Evolutionary conservation across 352 stramenopile species (phyloP), one percentile per base, ranked within the genome.

Genomic region (Pythium folliculosum): DNA sequence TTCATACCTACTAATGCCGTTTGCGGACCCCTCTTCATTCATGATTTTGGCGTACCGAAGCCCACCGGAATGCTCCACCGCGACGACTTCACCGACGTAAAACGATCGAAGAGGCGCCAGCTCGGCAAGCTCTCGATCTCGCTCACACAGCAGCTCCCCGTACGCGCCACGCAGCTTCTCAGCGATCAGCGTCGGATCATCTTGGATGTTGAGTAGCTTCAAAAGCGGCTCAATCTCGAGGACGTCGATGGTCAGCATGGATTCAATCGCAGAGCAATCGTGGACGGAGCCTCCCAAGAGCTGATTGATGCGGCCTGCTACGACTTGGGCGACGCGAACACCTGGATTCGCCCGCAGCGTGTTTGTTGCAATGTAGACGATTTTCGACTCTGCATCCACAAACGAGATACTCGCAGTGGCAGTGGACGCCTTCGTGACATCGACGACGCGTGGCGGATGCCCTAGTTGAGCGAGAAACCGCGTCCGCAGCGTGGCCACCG

Each of bases 221-320:
- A 94, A 65, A 8, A 90, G 67, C 4, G 76, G 52, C 12, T 71
- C 63, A 35, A 92, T 90, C 37, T 82, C 75, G 10, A 70, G 54
- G 40, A 81, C 63, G 17, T 91, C 73, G 23, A 80, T 86, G 27
- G 64, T 76, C 48, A 92, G 77, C 38, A 92, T 80, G 1, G 82
- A 92, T 47, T 92, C 84, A 6, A 94, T 52, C 19, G 78, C 73
- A 1, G 83, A 77, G 50, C 73, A 86, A 65, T 94, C 84, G 49
- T 88, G 76, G 23, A 94, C 49, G 14, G 88, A 54, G 22, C 80
- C 80, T 16, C 78, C 81, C 3, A 92, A 72, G 3, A 89, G 54
- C 65, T 91, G 86, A 49, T 94, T 91, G 48, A 94, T 82, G 43
- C 77, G 84, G 25, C 73, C 65, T 12, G 81, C 84, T 22, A 92